Evolutionary conservation across 23 red algal species (phyloP).

Genomic region (Chondrus crispus): DNA sequence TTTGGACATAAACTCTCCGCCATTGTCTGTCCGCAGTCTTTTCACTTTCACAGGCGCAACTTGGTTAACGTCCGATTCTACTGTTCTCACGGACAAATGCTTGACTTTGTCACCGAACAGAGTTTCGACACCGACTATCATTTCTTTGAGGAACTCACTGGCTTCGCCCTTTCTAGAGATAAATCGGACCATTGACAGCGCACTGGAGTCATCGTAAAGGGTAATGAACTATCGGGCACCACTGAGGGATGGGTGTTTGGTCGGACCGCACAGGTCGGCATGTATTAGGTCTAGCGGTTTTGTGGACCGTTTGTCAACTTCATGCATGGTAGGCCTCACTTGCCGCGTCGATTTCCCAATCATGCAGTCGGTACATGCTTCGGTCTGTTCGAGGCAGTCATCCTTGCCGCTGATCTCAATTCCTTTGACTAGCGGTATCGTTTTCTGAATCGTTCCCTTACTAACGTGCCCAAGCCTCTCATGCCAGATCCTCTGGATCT

Average conservation of each 20-base stretch:
- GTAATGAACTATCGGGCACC: background rate
- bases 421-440: conserved; percentile 2
- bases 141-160: background rate
- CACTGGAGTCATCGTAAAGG: background rate
- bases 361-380: background rate
- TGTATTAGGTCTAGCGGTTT: background rate
- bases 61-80: conserved; percentile 1
- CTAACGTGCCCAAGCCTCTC: background rate
- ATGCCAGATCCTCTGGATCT: background rate
- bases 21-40: background rate
- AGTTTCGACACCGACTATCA: background rate
- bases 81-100: background rate
- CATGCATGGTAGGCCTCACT: background rate
- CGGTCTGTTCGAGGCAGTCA: too few relatives aligned
- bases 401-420: background rate
- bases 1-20: background rate
- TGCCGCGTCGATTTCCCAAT: background rate
- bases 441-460: background rate
- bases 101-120: background rate
- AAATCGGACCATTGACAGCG: background rate
- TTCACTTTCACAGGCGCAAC: too few relatives aligned
- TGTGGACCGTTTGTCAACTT: background rate
- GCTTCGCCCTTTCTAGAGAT: background rate
- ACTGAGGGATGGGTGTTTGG: background rate
- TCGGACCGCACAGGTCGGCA: background rate